These are phyloP conservation scores for Vitellaria paradoxa DNA, from an alignment of 179 eudicot genomes.

Conservation along the genomic window DNA sequence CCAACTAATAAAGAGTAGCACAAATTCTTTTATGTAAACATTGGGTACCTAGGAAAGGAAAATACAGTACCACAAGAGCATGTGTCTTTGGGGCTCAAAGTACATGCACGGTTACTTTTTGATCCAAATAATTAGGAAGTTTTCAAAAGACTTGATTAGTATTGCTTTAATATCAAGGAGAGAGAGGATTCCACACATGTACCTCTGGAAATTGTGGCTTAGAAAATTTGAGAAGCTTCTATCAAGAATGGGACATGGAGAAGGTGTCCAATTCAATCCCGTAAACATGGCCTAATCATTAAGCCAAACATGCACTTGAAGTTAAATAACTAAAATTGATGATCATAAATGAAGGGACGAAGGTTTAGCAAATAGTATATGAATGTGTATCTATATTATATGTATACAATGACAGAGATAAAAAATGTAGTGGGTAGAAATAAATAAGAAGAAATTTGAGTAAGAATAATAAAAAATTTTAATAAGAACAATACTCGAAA, in stretches of 20 bases:
- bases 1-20: no score
- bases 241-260: constrained; percentile 10
- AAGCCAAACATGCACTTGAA: neutral
- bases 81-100: neutral
- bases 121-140: neutral
- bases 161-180: neutral
- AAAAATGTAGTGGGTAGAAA: no score
- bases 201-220: neutral
- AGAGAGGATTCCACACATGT: neutral
- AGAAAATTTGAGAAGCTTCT: constrained; percentile 4
- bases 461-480: no score
- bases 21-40: no score
- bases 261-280: constrained; percentile 11
- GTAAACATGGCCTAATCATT: constrained; percentile 14
- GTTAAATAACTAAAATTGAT: neutral
- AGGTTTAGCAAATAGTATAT: neutral
- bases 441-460: no score
- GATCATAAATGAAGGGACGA: neutral
- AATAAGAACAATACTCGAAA: no score
- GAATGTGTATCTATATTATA: no score
- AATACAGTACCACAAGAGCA: no score
- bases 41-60: no score
- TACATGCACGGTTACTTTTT: neutral
- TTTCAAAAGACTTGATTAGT: neutral
- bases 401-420: no score